Evolutionary conservation across 805 yeast species (phyloP).

Genomic region (Limtongia smithiae): DNA sequence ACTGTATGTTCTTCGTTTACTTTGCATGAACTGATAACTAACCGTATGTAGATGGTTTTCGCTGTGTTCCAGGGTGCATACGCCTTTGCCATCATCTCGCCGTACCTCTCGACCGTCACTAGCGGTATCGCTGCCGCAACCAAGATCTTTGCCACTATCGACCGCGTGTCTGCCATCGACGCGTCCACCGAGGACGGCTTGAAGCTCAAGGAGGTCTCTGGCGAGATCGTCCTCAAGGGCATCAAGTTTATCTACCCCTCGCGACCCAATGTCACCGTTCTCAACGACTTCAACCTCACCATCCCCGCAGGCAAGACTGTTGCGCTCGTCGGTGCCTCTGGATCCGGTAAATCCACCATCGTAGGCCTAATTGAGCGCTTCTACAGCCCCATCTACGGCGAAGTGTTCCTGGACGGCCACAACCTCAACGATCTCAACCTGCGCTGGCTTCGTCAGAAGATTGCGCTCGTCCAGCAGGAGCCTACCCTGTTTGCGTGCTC

Average conservation of each 20-base stretch:
- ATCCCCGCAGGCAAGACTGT: slow-evolving; percentile 88
- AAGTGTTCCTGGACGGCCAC: slow-evolving; percentile 77
- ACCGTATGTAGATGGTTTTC: slow-evolving; percentile 43
- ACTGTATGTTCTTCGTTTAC: slow-evolving; percentile 10
- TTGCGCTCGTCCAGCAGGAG: slow-evolving; percentile 95
- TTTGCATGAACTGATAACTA: background rate
- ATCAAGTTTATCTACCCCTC: slow-evolving; percentile 84
- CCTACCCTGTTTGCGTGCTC: slow-evolving; percentile 90
- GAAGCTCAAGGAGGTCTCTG: slow-evolving; percentile 37
- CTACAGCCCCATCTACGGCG: slow-evolving; percentile 73
- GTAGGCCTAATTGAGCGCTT: slow-evolving; percentile 81
- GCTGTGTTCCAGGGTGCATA: slow-evolving; percentile 43
- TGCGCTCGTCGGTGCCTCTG: slow-evolving; percentile 94
- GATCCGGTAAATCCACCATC: slow-evolving; percentile 91
- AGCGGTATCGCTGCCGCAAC: slow-evolving; percentile 41
- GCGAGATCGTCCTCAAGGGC: slow-evolving; percentile 75
- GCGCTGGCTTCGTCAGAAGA: slow-evolving; percentile 65
- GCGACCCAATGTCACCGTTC: slow-evolving; percentile 74
- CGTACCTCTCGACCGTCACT: slow-evolving; percentile 39
- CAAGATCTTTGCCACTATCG: slow-evolving; percentile 42
- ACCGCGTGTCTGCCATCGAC: slow-evolving; percentile 42
- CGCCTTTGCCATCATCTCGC: slow-evolving; percentile 41
- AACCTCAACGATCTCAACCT: slow-evolving; percentile 70
- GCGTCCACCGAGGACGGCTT: slow-evolving; percentile 30
- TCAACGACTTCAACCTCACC: slow-evolving; percentile 68